Base-by-base conservation (phyloP, 1,139 yeast genomes). In the Meyerozyma carpophila region DNA sequence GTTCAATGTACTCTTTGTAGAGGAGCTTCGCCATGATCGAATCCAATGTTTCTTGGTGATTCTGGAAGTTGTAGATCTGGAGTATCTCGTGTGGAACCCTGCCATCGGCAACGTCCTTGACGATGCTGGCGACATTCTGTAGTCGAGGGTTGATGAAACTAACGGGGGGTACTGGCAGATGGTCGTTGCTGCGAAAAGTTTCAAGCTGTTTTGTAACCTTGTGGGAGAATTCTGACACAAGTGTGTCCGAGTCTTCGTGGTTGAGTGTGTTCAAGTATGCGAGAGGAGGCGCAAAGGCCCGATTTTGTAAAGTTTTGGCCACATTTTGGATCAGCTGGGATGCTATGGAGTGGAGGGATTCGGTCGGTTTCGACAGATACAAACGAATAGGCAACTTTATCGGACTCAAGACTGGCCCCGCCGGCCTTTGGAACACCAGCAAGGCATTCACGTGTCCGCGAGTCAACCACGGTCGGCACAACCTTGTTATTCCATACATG, bases 91-190 rank as follows among this genome's bases (percentile, higher is more conserved):
- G 39, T 0, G 73, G 70, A 29, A 53, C 50, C 20, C 45, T 36
- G 11, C 58, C 54, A 3, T 43, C 42, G 6, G 53, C 44, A 7
- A 67, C 54, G 51, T 50, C 54, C 32, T 51, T 44, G 1, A 63
- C 41, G 16, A 66, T 49, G 3, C 47, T 50, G 4, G 54, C 31
- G 5, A 65, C 44, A 39, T 56, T 57, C 8, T 50, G 47, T 37
- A 63, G 44, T 37, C 56, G 56, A 1, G 74, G 74, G 42, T 68
- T 66, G 37, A 68, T 52, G 41, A 49, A 67, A 46, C 66, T 68
- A 1, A 55, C 52, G 4, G 60, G 32, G 11, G 25, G 31, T 34
- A 29, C 42, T 13, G 27, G 31, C 43, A 34, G 27, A 14, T 26
- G 29, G 25, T 13, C 20, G 14, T 26, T 28, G 32, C 34, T 34